phyloP scores from a whole-genome alignment of 1,139 yeast species.

The Sugiyamaella xylanicola region DNA sequence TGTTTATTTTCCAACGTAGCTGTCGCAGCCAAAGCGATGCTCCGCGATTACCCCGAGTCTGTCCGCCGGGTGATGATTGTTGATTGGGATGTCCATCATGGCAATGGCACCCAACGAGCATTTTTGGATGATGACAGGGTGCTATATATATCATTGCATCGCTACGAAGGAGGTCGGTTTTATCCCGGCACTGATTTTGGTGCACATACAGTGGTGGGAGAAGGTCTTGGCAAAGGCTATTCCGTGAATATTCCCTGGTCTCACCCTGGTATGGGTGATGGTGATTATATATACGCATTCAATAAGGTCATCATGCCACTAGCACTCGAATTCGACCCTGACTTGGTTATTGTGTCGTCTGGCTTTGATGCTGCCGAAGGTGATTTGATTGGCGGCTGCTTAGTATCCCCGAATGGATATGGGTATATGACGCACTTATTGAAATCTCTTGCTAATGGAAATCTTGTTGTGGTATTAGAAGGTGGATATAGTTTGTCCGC shows the following conservation, averaged over 20 bases:
- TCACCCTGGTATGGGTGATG: constrained; percentile 90
- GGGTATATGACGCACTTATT: constrained; percentile 95
- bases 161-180: constrained; percentile 88
- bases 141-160: constrained; percentile 83
- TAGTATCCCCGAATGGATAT: constrained; percentile 92
- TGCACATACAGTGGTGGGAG: constrained; percentile 78
- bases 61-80: constrained; percentile 80
- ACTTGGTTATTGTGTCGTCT: constrained; percentile 85
- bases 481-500: constrained; percentile 96
- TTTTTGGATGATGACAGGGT: constrained; percentile 89
- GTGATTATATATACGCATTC: constrained; percentile 93
- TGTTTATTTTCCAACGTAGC: constrained; percentile 96
- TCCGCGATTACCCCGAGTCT: constrained; percentile 82
- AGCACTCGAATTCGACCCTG: constrained; percentile 88
- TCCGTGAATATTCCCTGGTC: constrained; percentile 95
- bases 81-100: constrained; percentile 99
- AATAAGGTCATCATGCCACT: constrained; percentile 86
- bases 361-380: constrained; percentile 99
- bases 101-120: constrained; percentile 96
- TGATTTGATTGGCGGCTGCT: constrained; percentile 97
- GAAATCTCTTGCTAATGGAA: constrained; percentile 85
- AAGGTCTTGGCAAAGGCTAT: constrained; percentile 81
- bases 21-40: constrained; percentile 87
- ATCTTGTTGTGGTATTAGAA: constrained; percentile 84
- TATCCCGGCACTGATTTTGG: constrained; percentile 92